phyloP scores from a whole-genome alignment of 2,329 filamentous ascomycete species.

The Fusarium camptoceras region DNA sequence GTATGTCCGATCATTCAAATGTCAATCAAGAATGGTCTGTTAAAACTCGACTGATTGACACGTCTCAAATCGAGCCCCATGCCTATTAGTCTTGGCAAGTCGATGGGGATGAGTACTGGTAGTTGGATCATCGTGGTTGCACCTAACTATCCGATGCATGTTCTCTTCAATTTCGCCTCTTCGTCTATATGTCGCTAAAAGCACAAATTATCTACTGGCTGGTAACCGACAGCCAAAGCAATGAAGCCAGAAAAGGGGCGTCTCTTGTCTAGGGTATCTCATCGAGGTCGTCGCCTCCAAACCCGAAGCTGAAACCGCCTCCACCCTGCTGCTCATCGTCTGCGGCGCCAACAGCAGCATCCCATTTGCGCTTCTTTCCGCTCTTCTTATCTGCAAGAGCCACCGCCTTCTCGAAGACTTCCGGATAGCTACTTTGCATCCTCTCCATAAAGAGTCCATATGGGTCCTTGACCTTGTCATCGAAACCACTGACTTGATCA shows the following conservation, averaged over 20 bases:
- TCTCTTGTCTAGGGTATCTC: conserved; percentile 55
- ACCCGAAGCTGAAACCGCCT: conserved; percentile 65
- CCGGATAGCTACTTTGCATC: conserved; percentile 72
- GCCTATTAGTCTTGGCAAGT: not conserved
- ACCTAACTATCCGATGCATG: not conserved
- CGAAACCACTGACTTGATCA: conserved; percentile 90
- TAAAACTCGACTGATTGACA: not conserved
- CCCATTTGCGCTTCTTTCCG: conserved; percentile 86
- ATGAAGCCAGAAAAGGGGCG: not conserved
- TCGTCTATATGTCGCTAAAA: conserved; percentile 5
- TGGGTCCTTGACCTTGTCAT: conserved; percentile 75
- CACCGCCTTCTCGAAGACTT: conserved; percentile 74
- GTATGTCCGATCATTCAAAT: not conserved
- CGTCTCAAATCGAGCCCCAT: not conserved
- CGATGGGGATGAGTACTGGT: not conserved
- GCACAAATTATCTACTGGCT: conserved; percentile 1
- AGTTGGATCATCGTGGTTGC: not conserved
- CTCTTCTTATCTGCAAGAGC: conserved; percentile 72
- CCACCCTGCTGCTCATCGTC: conserved; percentile 51
- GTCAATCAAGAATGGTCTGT: not conserved
- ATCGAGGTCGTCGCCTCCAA: conserved; percentile 62
- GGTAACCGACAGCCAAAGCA: conserved; percentile 6
- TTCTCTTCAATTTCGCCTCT: conserved; percentile 2
- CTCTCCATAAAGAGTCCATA: conserved; percentile 80
- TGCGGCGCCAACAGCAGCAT: conserved; percentile 70